Evolutionary conservation across 2,329 filamentous ascomycete species (phyloP), one percentile per base, ranked within the genome.

Genomic region (Colletotrichum cereale): DNA sequence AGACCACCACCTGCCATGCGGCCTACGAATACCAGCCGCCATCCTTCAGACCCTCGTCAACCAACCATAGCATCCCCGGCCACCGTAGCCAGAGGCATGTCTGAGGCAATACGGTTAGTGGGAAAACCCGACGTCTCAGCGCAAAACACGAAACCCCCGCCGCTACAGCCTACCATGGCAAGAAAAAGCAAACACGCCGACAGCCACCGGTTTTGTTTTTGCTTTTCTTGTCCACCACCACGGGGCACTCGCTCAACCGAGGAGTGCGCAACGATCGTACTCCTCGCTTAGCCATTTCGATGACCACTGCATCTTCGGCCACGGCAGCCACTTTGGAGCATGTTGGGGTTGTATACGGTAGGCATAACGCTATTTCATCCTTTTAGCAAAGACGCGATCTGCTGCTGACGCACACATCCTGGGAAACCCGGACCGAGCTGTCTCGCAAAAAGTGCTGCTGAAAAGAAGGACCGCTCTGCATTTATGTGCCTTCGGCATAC

Each of bases 91-190:
- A 60, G 24, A 71, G 48, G 65, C 58, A 69, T 69, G 52, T 69
- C 60, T 60, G 66, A 53, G 53, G 52, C 66, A 64, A 64, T 56
- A 47, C 64, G 69, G 69, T 72, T 72, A 69, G 65, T 69, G 69
- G 69, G 69, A 64, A 72, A 72, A 69, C 53, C 60, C 44, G 44
- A 63, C 47, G 69, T 63, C 69, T 72, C 66, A 68, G 65, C 47
- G 60, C 55, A 68, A 69, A 72, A 69, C 44, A 63, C 40, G n/a
- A 31, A 67, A 38, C 29, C 53, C 44, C 65, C 47, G 58, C 44
- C 14, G 42, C 48, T 52, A 52, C 47, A 62, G 24, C 31, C 47
- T 50, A 50, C 52, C 50, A 65, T 24, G 36, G 16, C 21, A 38
- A n/a, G 50, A 57, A 67, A 71, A 71, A 72, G 66, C 65, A 60